phyloP scores from a whole-genome alignment of 176 grass and related monocot species.

The Cocos nucifera region DNA sequence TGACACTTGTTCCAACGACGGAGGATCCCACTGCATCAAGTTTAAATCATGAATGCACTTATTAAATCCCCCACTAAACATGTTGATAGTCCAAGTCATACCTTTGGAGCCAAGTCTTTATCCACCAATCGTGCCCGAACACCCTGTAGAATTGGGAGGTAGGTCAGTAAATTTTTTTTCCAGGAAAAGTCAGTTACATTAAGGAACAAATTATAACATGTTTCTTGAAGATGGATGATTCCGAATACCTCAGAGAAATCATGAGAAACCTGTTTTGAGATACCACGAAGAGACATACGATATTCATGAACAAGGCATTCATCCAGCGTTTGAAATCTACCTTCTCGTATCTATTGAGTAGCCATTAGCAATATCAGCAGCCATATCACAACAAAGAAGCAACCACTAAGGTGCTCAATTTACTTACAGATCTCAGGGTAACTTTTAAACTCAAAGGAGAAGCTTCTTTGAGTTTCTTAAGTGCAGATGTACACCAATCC shows the following conservation, averaged over 20 bases:
- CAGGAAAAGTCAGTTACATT: not conserved
- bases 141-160: slow-evolving; percentile 35
- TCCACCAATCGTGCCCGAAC: slow-evolving; percentile 72
- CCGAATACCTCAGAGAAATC: slow-evolving; percentile 78
- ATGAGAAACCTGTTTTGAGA: slow-evolving; percentile 59
- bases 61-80: not conserved
- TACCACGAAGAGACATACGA: slow-evolving; percentile 70
- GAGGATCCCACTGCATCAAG: slow-evolving; percentile 83
- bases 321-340: slow-evolving; percentile 90
- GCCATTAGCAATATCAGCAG: slow-evolving; percentile 16
- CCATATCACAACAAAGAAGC: slow-evolving; percentile 6
- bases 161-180: not conserved
- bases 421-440: slow-evolving; percentile 75
- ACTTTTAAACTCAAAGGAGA: slow-evolving; percentile 88
- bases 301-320: slow-evolving; percentile 95
- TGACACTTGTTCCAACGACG: slow-evolving; percentile 60
- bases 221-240: not conserved
- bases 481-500: slow-evolving; percentile 83
- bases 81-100: slow-evolving; percentile 20
- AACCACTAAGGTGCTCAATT: slow-evolving; percentile 7
- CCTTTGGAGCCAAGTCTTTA: slow-evolving; percentile 77
- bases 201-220: not conserved
- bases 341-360: slow-evolving; percentile 66
- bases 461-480: slow-evolving; percentile 88
- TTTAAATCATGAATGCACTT: no score